Conservation (phyloP, 345 rosid genomes). For the Dovyalis caffra region DNA sequence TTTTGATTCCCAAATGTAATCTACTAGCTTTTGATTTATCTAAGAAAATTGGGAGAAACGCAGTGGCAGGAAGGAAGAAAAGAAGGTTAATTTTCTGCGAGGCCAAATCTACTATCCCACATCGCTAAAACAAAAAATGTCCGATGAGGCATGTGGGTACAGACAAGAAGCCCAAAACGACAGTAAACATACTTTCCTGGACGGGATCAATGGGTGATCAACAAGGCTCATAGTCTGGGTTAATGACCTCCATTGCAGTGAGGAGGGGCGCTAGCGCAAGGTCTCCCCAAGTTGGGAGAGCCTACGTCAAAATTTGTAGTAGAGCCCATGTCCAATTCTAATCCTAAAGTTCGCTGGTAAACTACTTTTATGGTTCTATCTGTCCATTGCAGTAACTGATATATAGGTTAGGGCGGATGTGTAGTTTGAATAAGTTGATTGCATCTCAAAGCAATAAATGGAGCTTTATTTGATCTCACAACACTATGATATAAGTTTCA, state of each 20-base stretch:
- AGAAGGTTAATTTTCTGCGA: too few relatives aligned
- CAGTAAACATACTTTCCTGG: slow-evolving; percentile 15
- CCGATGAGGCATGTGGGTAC: not conserved
- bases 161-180: not conserved
- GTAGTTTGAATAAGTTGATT: too few relatives aligned
- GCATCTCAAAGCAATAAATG: not conserved
- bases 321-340: not conserved
- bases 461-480: not conserved
- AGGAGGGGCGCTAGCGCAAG: slow-evolving; percentile 7
- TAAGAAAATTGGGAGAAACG: too few relatives aligned
- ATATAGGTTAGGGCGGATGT: too few relatives aligned
- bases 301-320: slow-evolving; percentile 36
- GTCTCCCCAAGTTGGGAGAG: slow-evolving; percentile 27
- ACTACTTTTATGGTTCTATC: too few relatives aligned
- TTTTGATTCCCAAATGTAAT: too few relatives aligned
- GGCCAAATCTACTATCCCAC: slow-evolving; percentile 8
- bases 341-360: too few relatives aligned
- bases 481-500: not conserved
- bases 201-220: slow-evolving; percentile 24
- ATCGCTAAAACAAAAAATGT: not conserved
- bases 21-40: too few relatives aligned
- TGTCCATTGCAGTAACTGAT: too few relatives aligned
- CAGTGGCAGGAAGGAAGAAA: too few relatives aligned
- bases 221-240: slow-evolving; percentile 8
- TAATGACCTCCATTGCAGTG: slow-evolving; percentile 15